Base-by-base conservation (phyloP, 2,329 filamentous ascomycete species). In the Penicillium sp. region DNA sequence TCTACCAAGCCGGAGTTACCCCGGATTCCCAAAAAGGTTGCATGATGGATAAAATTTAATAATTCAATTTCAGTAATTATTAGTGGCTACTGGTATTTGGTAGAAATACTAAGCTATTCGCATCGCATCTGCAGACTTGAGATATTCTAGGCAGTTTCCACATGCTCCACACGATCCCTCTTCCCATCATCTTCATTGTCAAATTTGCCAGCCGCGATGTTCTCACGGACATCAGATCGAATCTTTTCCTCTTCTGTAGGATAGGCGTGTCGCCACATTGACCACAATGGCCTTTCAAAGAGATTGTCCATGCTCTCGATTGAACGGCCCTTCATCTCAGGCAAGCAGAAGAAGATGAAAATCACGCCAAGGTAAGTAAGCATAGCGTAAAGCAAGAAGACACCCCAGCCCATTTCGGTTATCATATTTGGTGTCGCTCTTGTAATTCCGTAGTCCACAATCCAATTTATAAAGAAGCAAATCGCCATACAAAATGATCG, bases 241-340 rank as follows among this genome's bases (percentile, higher is more conserved):
- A 70, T 59, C 50, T 70, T 71, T 18, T 71, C 69, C 40, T 70
- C 69, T 43, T 72, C 66, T 0, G 66, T 74, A 2, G 73, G 73
- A 55, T 77, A 77, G 1, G 74, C 75, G 37, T 72, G 71, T 45
- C 67, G 67, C 63, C 65, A 76, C 75, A 77, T 76, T 0, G 69
- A 70, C 71, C 72, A 77, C n/a, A 76, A 59, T 18, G 64, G 64
- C 23, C 63, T 59, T 48, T 70, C 59, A 54, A 72, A 71, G 21
- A 72, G 54, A 42, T 70, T 64, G 36, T 72, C 69, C 69, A 72
- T 71, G 51, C 67, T 70, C 51, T 72, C 69, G 40, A 71, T 68
- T 2, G 60, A 66, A 13, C 67, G 56, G 9, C 67, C 67, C 39
- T 69, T 69, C 59, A 68, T 63, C 53, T 70, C 68, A 0, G 67